These are phyloP conservation scores for Neostapfia colusana DNA, from an alignment of 176 grass and related monocot genomes.

Conservation along the genomic window DNA sequence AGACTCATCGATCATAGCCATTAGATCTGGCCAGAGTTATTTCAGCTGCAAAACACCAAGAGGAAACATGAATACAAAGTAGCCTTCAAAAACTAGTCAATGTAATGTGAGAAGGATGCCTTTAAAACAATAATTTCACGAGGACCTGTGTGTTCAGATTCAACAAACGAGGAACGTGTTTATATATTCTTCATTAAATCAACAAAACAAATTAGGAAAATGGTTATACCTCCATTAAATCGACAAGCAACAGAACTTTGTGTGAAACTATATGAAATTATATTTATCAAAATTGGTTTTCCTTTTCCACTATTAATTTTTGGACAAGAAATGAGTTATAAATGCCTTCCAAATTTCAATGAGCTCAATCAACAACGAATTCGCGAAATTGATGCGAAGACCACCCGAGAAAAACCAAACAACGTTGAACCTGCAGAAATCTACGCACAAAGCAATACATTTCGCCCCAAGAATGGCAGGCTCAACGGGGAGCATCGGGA, in stretches of 20 bases:
- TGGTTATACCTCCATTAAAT: no score
- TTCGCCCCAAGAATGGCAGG: neutral
- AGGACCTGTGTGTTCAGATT: neutral
- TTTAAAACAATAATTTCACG: neutral
- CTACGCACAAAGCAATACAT: neutral
- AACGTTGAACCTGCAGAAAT: neutral
- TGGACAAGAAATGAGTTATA: neutral
- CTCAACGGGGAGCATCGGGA: neutral
- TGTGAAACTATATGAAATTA: neutral
- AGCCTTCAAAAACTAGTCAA: neutral
- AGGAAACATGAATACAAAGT: conserved; percentile 10
- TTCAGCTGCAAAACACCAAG: neutral
- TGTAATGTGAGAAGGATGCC: neutral
- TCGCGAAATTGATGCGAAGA: neutral
- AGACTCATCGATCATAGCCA: conserved; percentile 73
- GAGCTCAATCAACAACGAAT: neutral
- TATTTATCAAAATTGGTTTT: neutral
- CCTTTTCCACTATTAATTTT: neutral
- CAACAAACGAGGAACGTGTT: neutral
- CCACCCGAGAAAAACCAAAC: neutral
- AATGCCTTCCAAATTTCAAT: neutral
- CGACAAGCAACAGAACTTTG: neutral
- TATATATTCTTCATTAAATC: neutral
- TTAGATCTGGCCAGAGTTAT: conserved; percentile 14
- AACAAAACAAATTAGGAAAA: no score